Conservation (phyloP, 2,329 filamentous ascomycete species). For the Arthrocladium fulminans region DNA sequence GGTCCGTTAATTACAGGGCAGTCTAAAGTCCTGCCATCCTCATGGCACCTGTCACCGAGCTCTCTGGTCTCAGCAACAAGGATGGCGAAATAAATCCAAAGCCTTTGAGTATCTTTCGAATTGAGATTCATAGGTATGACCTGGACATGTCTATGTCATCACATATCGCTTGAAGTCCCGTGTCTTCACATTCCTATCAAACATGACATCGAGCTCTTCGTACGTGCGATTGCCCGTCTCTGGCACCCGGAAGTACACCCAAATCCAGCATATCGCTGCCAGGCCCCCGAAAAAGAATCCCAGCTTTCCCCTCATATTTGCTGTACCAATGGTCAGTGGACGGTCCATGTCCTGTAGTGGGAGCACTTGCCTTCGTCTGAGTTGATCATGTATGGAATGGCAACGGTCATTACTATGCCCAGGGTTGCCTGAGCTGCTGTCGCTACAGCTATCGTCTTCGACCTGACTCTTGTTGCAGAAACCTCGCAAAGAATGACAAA, state of each 20-base stretch:
- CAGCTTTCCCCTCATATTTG: constrained; percentile 26
- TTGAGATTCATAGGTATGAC: background rate
- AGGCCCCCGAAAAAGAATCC: constrained; percentile 27
- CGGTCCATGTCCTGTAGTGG: too few relatives aligned
- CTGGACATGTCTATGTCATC: background rate
- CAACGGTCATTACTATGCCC: constrained; percentile 33
- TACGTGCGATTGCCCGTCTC: constrained; percentile 25
- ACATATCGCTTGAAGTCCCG: constrained; percentile 20
- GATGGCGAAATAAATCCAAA: too few relatives aligned
- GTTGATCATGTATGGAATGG: constrained; percentile 30
- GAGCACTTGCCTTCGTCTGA: constrained; percentile 14
- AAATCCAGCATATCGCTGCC: constrained; percentile 18
- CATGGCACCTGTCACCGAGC: too few relatives aligned
- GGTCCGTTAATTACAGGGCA: too few relatives aligned
- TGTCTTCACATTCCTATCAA: constrained; percentile 21
- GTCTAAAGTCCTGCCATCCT: too few relatives aligned
- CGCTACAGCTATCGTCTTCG: constrained; percentile 39
- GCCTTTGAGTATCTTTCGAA: too few relatives aligned
- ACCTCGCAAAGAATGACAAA: constrained; percentile 43
- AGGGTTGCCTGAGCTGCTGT: constrained; percentile 32
- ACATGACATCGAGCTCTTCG: constrained; percentile 28
- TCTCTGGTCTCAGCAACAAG: too few relatives aligned
- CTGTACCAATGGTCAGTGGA: constrained; percentile 30
- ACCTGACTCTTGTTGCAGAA: constrained; percentile 34
- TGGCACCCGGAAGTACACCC: constrained; percentile 24